Percentiles rank a stretch among this genome's conserved stretches.
Evolutionary conservation across 768 basidiomycete genomes (phyloP).

Genomic region (Ramaria rubella): DNA sequence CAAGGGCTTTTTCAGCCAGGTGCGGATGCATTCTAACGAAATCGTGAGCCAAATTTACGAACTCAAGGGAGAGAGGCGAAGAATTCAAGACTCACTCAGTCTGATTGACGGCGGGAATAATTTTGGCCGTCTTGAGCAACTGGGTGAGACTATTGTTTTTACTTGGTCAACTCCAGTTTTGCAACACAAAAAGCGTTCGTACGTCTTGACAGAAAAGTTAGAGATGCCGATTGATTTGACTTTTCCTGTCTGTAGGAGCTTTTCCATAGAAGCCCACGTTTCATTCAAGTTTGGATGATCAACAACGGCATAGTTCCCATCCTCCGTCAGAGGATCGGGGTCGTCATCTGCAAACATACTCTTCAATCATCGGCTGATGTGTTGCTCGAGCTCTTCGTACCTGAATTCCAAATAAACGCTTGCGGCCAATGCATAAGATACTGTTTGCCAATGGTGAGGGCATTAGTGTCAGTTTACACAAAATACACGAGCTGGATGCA

Average conservation of each 20-base stretch:
- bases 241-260: constrained; percentile 39
- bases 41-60: not conserved
- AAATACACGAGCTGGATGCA: constrained; percentile 6
- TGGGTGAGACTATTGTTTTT: constrained; percentile 9
- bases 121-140: constrained; percentile 34
- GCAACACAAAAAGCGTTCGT: too few relatives aligned
- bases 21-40: constrained; percentile 41
- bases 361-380: not conserved
- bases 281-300: constrained; percentile 29
- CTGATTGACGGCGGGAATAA: constrained; percentile 43
- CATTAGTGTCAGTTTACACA: not conserved
- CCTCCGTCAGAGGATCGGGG: constrained; percentile 23
- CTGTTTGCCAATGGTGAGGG: constrained; percentile 17
- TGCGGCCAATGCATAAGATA: constrained; percentile 51
- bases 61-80: not conserved
- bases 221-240: constrained; percentile 50
- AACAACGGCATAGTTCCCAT: constrained; percentile 25
- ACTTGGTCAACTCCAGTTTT: not conserved
- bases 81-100: constrained; percentile 34
- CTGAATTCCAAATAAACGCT: constrained; percentile 18
- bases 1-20: constrained; percentile 42
- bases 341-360: constrained; percentile 12
- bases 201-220: constrained; percentile 57
- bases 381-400: constrained; percentile 12
- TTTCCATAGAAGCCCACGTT: constrained; percentile 47